These are phyloP conservation scores for Sclerotinia minor DNA, from an alignment of 2,329 filamentous ascomycete genomes.

Conservation along the genomic window DNA sequence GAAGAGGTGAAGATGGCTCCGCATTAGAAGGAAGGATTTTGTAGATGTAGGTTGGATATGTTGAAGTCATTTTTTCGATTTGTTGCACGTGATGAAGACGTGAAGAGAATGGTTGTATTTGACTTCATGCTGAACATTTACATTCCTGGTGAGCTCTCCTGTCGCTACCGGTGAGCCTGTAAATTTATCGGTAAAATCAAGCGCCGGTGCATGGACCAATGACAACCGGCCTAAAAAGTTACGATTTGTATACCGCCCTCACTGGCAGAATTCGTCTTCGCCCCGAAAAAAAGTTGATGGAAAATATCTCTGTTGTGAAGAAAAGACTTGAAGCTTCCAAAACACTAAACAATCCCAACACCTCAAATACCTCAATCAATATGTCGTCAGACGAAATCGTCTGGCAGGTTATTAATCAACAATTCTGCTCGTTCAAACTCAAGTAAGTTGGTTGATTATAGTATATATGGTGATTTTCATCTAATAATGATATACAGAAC, in stretches of 20 bases:
- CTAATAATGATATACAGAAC: conserved; percentile 52
- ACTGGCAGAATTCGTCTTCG: conserved; percentile 12
- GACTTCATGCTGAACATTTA: not conserved
- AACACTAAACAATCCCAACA: conserved; percentile 4
- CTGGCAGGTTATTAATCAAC: conserved; percentile 95
- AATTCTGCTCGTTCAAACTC: conserved; percentile 93
- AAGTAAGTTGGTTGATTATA: conserved; percentile 58
- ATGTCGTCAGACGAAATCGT: conserved; percentile 97
- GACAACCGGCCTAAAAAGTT: not conserved
- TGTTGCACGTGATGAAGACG: not conserved
- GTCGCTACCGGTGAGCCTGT: not conserved
- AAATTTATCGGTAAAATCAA: not conserved
- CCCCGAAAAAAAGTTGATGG: conserved; percentile 23
- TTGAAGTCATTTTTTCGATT: conserved; percentile 28
- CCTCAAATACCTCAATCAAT: conserved; percentile 29
- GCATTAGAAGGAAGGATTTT: conserved; percentile 38
- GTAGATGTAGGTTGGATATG: conserved; percentile 39
- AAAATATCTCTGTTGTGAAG: conserved; percentile 18
- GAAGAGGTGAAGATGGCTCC: conserved; percentile 34
- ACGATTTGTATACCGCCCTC: not conserved
- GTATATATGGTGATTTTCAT: conserved; percentile 39
- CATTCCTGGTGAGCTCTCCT: not conserved
- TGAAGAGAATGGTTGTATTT: not conserved
- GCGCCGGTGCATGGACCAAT: conserved; percentile 2
- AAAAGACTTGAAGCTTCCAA: conserved; percentile 7